Evolutionary conservation across 2,329 filamentous ascomycete genomes (phyloP).

Genomic region (Emericellopsis cladophorae): DNA sequence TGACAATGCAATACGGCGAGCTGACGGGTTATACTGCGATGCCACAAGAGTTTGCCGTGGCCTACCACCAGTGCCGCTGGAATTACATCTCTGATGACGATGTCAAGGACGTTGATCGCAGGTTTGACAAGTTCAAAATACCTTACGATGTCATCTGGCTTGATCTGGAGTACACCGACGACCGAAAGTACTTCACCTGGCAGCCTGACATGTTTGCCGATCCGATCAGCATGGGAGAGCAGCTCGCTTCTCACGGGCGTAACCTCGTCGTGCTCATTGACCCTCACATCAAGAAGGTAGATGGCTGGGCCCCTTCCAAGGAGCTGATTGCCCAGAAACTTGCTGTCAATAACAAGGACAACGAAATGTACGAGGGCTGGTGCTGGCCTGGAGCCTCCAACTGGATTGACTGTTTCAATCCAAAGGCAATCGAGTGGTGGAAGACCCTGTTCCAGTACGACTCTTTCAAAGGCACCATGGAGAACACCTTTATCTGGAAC

Average conservation of each 20-base stretch:
- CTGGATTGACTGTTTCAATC: constrained; percentile 95
- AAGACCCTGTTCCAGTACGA: constrained; percentile 76
- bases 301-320: constrained; percentile 62
- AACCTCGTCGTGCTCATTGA: constrained; percentile 94
- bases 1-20: constrained; percentile 73
- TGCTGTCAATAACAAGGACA: constrained; percentile 81
- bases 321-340: constrained; percentile 76
- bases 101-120: constrained; percentile 89
- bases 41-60: constrained; percentile 84
- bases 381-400: constrained; percentile 97
- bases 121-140: constrained; percentile 90
- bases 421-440: constrained; percentile 89
- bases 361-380: constrained; percentile 85
- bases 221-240: constrained; percentile 76
- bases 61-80: constrained; percentile 96
- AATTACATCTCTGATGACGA: constrained; percentile 97
- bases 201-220: constrained; percentile 80
- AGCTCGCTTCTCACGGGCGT: constrained; percentile 71
- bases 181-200: constrained; percentile 98
- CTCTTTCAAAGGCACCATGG: constrained; percentile 70
- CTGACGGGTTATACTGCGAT: constrained; percentile 85
- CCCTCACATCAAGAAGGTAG: constrained; percentile 91
- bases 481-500: constrained; percentile 94
- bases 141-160: constrained; percentile 99
- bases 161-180: constrained; percentile 94